A percentile compares a stretch with the other conserved stretches of the same genome.
Conservation (phyloP, 192 early-diverging fungal species). For the Coemansia umbellata region DNA sequence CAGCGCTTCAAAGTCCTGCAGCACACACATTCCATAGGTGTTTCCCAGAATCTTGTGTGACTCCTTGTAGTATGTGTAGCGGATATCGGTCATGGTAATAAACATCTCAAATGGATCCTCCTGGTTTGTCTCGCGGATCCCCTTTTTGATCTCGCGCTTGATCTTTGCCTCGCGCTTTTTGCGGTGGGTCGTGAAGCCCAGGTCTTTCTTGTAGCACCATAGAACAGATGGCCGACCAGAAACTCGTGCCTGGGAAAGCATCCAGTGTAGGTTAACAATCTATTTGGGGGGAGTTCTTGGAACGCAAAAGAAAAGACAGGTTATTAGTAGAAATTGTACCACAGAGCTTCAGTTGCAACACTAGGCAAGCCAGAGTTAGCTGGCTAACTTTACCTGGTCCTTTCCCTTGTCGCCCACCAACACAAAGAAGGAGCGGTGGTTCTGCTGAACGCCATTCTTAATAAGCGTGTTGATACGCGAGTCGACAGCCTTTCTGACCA, state of each 20-base stretch:
- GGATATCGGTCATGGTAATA: conserved; percentile 89
- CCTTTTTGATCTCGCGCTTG: conserved; percentile 89
- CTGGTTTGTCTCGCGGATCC: conserved; percentile 83
- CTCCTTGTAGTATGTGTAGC: conserved; percentile 99
- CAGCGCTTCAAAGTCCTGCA: conserved; percentile 98
- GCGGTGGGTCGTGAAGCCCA: conserved; percentile 91
- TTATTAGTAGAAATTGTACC: background rate
- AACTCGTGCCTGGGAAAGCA: conserved; percentile 90
- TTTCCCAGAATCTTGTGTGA: conserved; percentile 97
- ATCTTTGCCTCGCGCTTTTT: conserved; percentile 97
- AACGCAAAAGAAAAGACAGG: background rate
- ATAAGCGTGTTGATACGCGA: conserved; percentile 91
- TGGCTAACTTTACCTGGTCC: conserved; percentile 71
- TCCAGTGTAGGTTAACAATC: conserved; percentile 96
- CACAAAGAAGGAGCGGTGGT: conserved; percentile 94
- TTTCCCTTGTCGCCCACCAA: conserved; percentile 93
- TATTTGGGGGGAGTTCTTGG: conserved; percentile 6
- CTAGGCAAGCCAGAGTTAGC: too few species aligned
- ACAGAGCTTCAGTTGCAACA: background rate
- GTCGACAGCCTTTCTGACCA: conserved; percentile 88
- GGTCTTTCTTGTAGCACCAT: conserved; percentile 99
- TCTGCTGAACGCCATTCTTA: conserved; percentile 84
- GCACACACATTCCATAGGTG: conserved; percentile 97
- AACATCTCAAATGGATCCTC: conserved; percentile 99
- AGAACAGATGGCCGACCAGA: conserved; percentile 89